Base-by-base conservation (phyloP, 192 early-diverging fungal species). In the Mortierella antarctica region DNA sequence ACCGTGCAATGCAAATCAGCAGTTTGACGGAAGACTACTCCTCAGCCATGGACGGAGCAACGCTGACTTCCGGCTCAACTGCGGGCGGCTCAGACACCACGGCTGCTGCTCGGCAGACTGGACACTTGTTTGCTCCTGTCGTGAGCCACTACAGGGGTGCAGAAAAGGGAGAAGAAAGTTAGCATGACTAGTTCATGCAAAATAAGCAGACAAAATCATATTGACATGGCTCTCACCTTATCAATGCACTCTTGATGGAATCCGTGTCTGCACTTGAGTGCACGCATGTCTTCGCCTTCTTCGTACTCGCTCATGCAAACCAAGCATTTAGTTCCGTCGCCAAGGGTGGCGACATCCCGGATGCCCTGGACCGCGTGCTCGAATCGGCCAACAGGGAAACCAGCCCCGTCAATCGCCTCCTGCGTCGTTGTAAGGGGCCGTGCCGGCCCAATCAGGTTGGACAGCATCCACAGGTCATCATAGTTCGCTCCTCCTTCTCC, bases 241-340 rank as follows among this genome's bases (percentile, higher is more conserved):
- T 89, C 88, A 52, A 89, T 86, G 49, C 88, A 89, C 52, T 89
- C 86, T 46, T 73, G 57, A 64, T 89, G 88, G 53, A 89, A 89
- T 11, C 85, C 86, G 45, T 89, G 88, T 18, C 65, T 74, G 67
- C 88, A 89, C 21, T 86, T 86, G 17, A 89, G 76, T 23, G 87
- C 79, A 39, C 88, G 82, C 62, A 89, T 67, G 42, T 83, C 67
- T 55, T 89, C 84, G 45, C 81, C 78, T 13, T 83, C 68, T 17
- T 73, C 78, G 65, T 86, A 89, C 10, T 89, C 85, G 54, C 82
- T 79, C 58, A 89, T 81, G 53, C 88, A 89, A 31, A 89, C 86
- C 18, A 86, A 74, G 54, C 88, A 89, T 31, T 70, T 65, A 15
- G 66, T 65, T n/a, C 72, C 65, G 71, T 84, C 77, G 23, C 83